Evolutionary conservation across 2,329 filamentous ascomycete species (phyloP).

Genomic region (Bipolaris gigantea): DNA sequence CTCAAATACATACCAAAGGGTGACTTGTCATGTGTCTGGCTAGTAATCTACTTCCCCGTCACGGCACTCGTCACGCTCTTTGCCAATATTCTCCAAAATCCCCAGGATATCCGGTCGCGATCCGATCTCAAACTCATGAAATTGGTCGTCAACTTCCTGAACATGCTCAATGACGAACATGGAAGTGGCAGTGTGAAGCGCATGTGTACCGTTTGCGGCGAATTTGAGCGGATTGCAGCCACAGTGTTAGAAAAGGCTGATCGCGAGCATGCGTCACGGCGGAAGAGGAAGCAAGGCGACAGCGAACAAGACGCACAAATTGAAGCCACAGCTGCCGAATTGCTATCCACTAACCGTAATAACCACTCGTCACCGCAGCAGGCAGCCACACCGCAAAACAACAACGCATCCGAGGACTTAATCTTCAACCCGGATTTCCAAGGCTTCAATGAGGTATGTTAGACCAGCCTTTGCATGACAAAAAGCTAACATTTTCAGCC

Average conservation of each 20-base stretch:
- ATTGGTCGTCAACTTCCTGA: constrained; percentile 87
- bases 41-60: constrained; percentile 95
- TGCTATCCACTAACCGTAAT: constrained; percentile 36
- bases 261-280: constrained; percentile 74
- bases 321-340: constrained; percentile 42
- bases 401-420: constrained; percentile 22
- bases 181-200: constrained; percentile 88
- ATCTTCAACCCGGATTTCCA: constrained; percentile 44
- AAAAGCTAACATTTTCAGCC: constrained; percentile 32
- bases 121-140: constrained; percentile 92
- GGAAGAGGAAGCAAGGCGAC: constrained; percentile 76
- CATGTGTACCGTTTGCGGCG: constrained; percentile 91
- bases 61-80: constrained; percentile 94
- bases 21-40: constrained; percentile 93
- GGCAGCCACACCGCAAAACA: constrained; percentile 23
- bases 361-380: constrained; percentile 35
- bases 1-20: constrained; percentile 96
- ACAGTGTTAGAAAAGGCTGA: constrained; percentile 90
- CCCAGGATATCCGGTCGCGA: constrained; percentile 81
- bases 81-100: constrained; percentile 94
- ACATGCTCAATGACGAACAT: constrained; percentile 84
- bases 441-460: constrained; percentile 43
- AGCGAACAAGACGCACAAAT: constrained; percentile 52
- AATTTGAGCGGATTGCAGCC: constrained; percentile 92
- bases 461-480: rapidly evolving